phyloP scores from a whole-genome alignment of 1,139 yeast genomes.

The Saccharomyces pastorianus region DNA sequence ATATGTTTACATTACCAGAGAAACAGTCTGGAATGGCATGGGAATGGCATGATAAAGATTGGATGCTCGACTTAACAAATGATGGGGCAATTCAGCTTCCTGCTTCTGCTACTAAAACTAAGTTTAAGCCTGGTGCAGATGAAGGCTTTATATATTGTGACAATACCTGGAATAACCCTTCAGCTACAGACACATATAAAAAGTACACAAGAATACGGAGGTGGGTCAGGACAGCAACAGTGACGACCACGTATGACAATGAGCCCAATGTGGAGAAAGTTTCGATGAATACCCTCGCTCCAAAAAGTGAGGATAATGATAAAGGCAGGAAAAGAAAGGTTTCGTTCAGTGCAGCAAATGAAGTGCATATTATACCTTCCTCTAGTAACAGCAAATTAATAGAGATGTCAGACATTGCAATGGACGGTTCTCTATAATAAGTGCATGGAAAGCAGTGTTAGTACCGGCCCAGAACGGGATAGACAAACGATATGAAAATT shows the following conservation, averaged over 20 bases:
- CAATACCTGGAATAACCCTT: slow-evolving; percentile 88
- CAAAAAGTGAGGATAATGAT: slow-evolving; percentile 1
- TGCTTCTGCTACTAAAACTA: slow-evolving; percentile 56
- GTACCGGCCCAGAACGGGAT: too few species aligned
- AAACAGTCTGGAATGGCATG: slow-evolving; percentile 65
- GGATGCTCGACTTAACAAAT: slow-evolving; percentile 84
- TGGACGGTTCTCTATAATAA: background rate
- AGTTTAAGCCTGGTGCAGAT: slow-evolving; percentile 68
- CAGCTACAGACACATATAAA: slow-evolving; percentile 79
- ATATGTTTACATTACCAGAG: slow-evolving; percentile 70
- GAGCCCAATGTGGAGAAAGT: background rate
- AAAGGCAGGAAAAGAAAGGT: slow-evolving; percentile 20
- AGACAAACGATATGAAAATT: background rate
- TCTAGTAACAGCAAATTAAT: slow-evolving; percentile 2
- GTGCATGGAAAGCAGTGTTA: background rate
- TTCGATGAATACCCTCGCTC: background rate
- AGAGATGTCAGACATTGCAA: slow-evolving; percentile 5
- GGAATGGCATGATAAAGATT: slow-evolving; percentile 90
- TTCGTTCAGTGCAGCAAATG: slow-evolving; percentile 25
- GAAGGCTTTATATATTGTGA: slow-evolving; percentile 87
- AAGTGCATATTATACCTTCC: slow-evolving; percentile 24
- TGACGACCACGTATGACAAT: background rate
- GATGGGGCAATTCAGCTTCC: slow-evolving; percentile 76
- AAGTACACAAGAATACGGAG: slow-evolving; percentile 90
- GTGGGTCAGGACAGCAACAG: slow-evolving; percentile 90